Evolutionary conservation across 2,329 filamentous ascomycete genomes (phyloP).

Genomic region (Geosmithia putterillii): DNA sequence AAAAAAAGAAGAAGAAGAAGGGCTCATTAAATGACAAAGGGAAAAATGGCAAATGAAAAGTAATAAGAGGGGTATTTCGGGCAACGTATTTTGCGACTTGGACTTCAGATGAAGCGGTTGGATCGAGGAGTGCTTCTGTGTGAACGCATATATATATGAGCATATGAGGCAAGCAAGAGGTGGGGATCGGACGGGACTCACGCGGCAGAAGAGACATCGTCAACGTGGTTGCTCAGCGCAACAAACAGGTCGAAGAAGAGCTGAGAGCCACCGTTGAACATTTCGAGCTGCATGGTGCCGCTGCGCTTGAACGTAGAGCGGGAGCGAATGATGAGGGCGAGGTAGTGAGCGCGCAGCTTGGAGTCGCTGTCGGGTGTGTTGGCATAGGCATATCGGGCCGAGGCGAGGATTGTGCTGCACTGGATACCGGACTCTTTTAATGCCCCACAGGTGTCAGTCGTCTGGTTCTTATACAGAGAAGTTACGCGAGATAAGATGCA

Average conservation of each 20-base stretch:
- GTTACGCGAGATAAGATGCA: neutral
- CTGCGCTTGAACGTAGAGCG: constrained; percentile 84
- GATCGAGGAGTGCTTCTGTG: constrained; percentile 30
- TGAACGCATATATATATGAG: neutral
- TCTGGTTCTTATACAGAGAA: too few species aligned
- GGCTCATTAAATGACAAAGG: neutral
- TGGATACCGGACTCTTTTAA: constrained; percentile 59
- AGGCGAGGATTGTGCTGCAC: constrained; percentile 73
- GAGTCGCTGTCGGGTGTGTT: constrained; percentile 84
- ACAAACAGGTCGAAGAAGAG: constrained; percentile 93
- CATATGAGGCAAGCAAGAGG: neutral
- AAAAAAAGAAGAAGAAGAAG: constrained; percentile 2
- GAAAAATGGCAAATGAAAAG: neutral
- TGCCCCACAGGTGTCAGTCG: too few species aligned
- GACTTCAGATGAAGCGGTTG: constrained; percentile 24
- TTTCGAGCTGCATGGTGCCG: constrained; percentile 91
- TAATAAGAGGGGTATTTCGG: neutral
- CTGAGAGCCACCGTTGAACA: constrained; percentile 71
- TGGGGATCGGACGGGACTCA: constrained; percentile 22
- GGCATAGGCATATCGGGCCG: constrained; percentile 80
- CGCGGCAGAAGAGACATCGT: constrained; percentile 48
- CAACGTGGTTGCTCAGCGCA: constrained; percentile 83
- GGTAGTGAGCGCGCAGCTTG: constrained; percentile 82
- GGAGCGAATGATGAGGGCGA: constrained; percentile 82
- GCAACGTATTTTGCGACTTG: neutral